Percentiles rank a stretch among this genome's conserved stretches.
Conservation (phyloP, 768 basidiomycete genomes). For the Phlebiopsis gigantea region DNA sequence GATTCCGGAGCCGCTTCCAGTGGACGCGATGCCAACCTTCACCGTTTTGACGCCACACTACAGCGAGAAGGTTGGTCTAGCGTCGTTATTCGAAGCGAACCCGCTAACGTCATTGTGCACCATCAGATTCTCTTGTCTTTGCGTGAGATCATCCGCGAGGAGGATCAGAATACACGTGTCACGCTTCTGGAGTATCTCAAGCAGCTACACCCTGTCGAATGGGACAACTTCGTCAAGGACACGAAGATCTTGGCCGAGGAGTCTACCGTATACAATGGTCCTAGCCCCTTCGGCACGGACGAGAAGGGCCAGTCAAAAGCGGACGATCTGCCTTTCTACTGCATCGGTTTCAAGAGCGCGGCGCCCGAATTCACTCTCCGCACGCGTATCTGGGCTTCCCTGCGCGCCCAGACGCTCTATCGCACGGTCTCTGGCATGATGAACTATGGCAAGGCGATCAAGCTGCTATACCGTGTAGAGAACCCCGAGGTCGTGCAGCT, state of each 20-base stretch:
- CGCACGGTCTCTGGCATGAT: slow-evolving; percentile 99
- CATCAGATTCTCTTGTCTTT: slow-evolving; percentile 85
- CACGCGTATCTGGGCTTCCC: slow-evolving; percentile 98
- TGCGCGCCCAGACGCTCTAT: slow-evolving; percentile 97
- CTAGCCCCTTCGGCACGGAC: slow-evolving; percentile 63
- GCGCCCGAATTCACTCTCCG: slow-evolving; percentile 98
- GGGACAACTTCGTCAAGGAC: slow-evolving; percentile 99
- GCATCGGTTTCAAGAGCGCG: slow-evolving; percentile 98
- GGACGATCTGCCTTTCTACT: slow-evolving; percentile 95
- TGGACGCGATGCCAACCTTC: slow-evolving; percentile 99
- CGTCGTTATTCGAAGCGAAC: background rate
- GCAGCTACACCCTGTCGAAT: slow-evolving; percentile 95
- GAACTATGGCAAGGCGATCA: slow-evolving; percentile 99
- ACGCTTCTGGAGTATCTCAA: slow-evolving; percentile 97
- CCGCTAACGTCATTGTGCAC: background rate
- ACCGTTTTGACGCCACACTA: slow-evolving; percentile 98
- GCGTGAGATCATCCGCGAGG: slow-evolving; percentile 97
- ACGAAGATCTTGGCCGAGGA: slow-evolving; percentile 99
- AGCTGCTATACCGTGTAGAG: slow-evolving; percentile 97
- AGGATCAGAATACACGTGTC: slow-evolving; percentile 95
- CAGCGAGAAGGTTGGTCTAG: slow-evolving; percentile 82
- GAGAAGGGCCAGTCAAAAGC: slow-evolving; percentile 83
- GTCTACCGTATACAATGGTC: slow-evolving; percentile 77
- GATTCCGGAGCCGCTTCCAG: slow-evolving; percentile 88
- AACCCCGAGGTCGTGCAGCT: slow-evolving; percentile 98